Evolutionary conservation across 768 basidiomycete genomes (phyloP).

Genomic region (Amanita fuliginea): DNA sequence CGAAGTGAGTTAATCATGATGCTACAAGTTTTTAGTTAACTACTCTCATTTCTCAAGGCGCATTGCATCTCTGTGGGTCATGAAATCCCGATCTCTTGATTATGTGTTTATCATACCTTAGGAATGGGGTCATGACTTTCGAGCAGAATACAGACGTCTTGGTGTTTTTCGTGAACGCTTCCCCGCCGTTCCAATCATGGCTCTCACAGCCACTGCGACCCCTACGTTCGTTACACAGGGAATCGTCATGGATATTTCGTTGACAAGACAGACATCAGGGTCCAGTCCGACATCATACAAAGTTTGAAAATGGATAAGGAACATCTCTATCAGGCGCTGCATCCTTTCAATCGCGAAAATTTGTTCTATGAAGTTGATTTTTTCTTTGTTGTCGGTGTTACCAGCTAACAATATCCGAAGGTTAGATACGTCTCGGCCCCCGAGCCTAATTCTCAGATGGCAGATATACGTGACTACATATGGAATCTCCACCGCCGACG

Average conservation of each 20-base stretch:
- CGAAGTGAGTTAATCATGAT: conserved; percentile 36
- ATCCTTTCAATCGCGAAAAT: conserved; percentile 75
- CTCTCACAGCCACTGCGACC: conserved; percentile 78
- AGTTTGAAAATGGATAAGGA: conserved; percentile 50
- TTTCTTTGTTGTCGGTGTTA: background rate
- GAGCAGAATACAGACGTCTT: conserved; percentile 60
- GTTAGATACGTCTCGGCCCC: conserved; percentile 50
- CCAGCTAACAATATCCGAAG: conserved; percentile 23
- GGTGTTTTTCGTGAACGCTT: conserved; percentile 61
- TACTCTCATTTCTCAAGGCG: conserved; percentile 31
- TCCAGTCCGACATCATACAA: conserved; percentile 61
- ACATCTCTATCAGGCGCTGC: conserved; percentile 50
- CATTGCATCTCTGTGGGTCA: conserved; percentile 68
- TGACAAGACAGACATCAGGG: conserved; percentile 28
- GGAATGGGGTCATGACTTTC: conserved; percentile 85
- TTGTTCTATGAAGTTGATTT: conserved; percentile 68
- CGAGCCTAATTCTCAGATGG: conserved; percentile 43
- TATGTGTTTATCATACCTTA: conserved; percentile 13
- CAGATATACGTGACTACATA: conserved; percentile 58
- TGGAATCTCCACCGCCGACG: conserved; percentile 47
- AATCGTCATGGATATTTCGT: background rate
- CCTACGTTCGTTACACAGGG: conserved; percentile 30
- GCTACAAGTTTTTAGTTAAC: background rate
- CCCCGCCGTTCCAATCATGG: conserved; percentile 73
- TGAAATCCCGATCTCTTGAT: background rate